A percentile compares a stretch with the other conserved stretches of the same genome.
phyloP scores from a whole-genome alignment of 371 early-diverging fungal species.

The Dinochytrium kinnereticum region DNA sequence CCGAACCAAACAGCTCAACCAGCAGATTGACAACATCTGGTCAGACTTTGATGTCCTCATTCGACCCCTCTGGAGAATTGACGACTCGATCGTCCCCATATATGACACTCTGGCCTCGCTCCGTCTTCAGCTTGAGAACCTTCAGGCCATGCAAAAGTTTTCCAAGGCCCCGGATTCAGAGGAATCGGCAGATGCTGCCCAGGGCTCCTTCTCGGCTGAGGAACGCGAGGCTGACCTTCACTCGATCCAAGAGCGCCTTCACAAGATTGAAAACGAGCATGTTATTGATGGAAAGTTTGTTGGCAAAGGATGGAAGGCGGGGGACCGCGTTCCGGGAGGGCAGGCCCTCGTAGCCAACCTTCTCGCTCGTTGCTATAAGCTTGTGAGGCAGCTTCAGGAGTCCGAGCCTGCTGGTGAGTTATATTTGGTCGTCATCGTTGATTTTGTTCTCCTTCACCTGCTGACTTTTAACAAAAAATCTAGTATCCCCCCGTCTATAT shows the following conservation, averaged over 20 bases:
- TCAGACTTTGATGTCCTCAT: conserved; percentile 41
- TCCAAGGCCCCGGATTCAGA: neutral
- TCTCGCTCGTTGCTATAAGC: conserved; percentile 35
- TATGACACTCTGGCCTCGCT: conserved; percentile 42
- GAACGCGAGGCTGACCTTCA: conserved; percentile 25
- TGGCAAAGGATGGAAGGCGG: conserved; percentile 24
- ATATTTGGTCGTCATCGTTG: neutral
- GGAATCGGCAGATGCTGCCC: neutral
- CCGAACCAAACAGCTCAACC: conserved; percentile 32
- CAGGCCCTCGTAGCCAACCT: conserved; percentile 41
- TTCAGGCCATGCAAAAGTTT: conserved; percentile 10
- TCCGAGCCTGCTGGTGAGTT: conserved; percentile 35
- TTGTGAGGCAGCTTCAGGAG: conserved; percentile 37
- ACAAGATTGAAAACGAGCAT: conserved; percentile 32
- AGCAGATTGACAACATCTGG: conserved; percentile 40
- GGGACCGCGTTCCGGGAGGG: conserved; percentile 36
- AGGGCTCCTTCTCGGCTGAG: conserved; percentile 3
- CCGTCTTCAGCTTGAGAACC: conserved; percentile 35
- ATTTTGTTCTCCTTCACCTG: neutral
- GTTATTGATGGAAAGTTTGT: conserved; percentile 37
- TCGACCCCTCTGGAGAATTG: conserved; percentile 46
- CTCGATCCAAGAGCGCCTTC: conserved; percentile 30
- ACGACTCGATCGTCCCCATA: conserved; percentile 44
- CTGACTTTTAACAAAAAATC: neutral
- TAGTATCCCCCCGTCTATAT: conserved; percentile 33